Evolutionary conservation across 108 stramenopile species (phyloP), one percentile per base, ranked within the genome.

Genomic region (Bacterosira constricta): DNA sequence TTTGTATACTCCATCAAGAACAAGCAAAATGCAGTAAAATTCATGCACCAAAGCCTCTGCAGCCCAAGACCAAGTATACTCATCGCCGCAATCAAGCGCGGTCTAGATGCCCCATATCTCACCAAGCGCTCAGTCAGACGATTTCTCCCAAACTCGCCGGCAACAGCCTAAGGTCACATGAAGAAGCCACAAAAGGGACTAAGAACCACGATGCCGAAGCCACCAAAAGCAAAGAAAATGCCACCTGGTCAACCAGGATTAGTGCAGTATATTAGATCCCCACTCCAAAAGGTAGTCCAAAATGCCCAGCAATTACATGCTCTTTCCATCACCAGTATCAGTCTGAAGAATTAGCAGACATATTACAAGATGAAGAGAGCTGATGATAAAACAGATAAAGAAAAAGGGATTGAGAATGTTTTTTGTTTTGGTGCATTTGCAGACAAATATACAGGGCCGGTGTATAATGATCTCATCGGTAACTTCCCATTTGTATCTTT

Each of bases 381-480:
- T 13, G 15, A 49, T 49, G 15, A 10, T 5, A 49, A 11, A 13
- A 17, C 15, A 49, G 9, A 6, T 11, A 6, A 49, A 49, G 47
- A 11, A 10, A 49, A 49, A 18, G 47, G 5, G 15, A 59, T 21
- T 6, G 36, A 15, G 2, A 35, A 59, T 3, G 17, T 59, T 6
- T 59, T 59, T 10, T 59, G 57, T 38, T 59, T 59, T 38, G 30
- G 32, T 18, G 57, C 57, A 38, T 21, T 71, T 21, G 50, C 59
- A 1, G 70, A 71, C 50, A 30, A 61, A 51, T 7, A 37, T 4
- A 29, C 25, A 0, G 51, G 51, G 0, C 52, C 39, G 12, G 46
- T 46, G 12, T 70, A 70, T 20, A 70, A 37, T 2, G 69, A 70
- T 21, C 13, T 39, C 11, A 82, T 83, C 17, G 86, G 86, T 21